Evolutionary conservation across 805 yeast genomes (phyloP).

Genomic region (Maudiozyma serrabonitensis): DNA sequence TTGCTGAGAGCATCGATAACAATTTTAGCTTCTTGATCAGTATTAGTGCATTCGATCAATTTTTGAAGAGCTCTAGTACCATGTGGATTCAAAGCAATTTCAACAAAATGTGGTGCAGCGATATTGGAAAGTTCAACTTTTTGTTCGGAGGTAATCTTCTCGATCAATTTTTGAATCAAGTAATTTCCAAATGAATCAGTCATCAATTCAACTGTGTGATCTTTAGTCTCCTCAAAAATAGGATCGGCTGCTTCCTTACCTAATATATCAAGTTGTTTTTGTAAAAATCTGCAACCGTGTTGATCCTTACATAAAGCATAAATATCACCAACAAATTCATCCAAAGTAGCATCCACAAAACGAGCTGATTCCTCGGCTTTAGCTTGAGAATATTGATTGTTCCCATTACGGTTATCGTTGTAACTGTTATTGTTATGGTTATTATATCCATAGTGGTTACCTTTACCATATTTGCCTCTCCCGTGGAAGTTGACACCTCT

Average conservation of each 20-base stretch:
- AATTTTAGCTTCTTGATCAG: constrained; percentile 61
- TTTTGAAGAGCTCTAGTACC: constrained; percentile 95
- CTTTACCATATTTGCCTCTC: constrained; percentile 9
- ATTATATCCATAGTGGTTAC: constrained; percentile 7
- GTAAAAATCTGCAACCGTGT: constrained; percentile 91
- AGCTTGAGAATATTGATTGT: constrained; percentile 7
- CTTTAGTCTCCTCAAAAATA: constrained; percentile 72
- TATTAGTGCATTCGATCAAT: constrained; percentile 69
- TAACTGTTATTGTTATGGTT: constrained; percentile 6
- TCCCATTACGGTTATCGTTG: constrained; percentile 5
- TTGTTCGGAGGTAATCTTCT: constrained; percentile 60
- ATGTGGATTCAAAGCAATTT: constrained; percentile 85
- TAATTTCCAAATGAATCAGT: constrained; percentile 96
- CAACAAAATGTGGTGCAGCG: constrained; percentile 63
- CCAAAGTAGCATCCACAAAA: constrained; percentile 56
- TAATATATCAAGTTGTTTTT: constrained; percentile 67
- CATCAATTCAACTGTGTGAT: constrained; percentile 80
- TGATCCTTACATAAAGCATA: constrained; percentile 85
- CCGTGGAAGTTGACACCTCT: constrained; percentile 4
- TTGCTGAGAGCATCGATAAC: constrained; percentile 51
- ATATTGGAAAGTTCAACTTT: constrained; percentile 58
- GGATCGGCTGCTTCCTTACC: constrained; percentile 55
- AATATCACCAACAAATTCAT: constrained; percentile 63
- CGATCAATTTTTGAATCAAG: constrained; percentile 81
- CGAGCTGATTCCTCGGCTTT: constrained; percentile 55